Base-by-base conservation (phyloP, 768 basidiomycete species). In the Rossbeevera mucosa region DNA sequence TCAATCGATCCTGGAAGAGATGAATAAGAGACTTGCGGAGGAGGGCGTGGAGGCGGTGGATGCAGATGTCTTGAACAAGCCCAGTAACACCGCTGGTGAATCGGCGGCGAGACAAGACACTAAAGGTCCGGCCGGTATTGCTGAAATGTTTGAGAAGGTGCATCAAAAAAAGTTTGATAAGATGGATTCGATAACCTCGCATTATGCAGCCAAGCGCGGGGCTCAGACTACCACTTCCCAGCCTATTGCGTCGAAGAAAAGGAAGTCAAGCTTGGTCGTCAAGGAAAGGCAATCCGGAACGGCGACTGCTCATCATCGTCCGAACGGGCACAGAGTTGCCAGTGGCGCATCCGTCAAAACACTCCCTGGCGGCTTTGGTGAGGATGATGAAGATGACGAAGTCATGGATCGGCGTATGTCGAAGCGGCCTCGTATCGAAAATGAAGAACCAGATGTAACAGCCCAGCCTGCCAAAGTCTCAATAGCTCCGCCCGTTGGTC, bases 1-100 rank as follows among this genome's bases (percentile, higher is more conserved):
- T 0, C 75, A 80, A n/a, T 77, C 78, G 20, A 82, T 93, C 25
- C 72, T 92, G 26, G 85, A 84, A 46, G 91, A 93, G 68, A 89
- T 93, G 86, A 91, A 91, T 64, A 74, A 76, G 47, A 81, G 87
- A 2, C 75, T 91, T 9, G 76, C 74, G 3, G 76, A 74, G 7
- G 78, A 79, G 6, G 85, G 84, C 2, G 76, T 81, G 7, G 72
- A 79, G 28, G 71, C 71, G 21, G 71, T 86, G 28, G 73, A 70
- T 18, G 59, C 71, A 20, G 69, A 74, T 36, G 67, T 85, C 25
- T 73, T 86, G 45, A 59, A 69, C 31, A 76, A 68, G 44, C 52
- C 18, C 29, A 56, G 31, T 21, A 47, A 48, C 3, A 48, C n/a
- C 38, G 41, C 48, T 16, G 50, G 54, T 47, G 58, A 40, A 18